These are phyloP conservation scores for Trichoderma oligosporum DNA, from an alignment of 2,329 filamentous ascomycete species.

Conservation along the genomic window DNA sequence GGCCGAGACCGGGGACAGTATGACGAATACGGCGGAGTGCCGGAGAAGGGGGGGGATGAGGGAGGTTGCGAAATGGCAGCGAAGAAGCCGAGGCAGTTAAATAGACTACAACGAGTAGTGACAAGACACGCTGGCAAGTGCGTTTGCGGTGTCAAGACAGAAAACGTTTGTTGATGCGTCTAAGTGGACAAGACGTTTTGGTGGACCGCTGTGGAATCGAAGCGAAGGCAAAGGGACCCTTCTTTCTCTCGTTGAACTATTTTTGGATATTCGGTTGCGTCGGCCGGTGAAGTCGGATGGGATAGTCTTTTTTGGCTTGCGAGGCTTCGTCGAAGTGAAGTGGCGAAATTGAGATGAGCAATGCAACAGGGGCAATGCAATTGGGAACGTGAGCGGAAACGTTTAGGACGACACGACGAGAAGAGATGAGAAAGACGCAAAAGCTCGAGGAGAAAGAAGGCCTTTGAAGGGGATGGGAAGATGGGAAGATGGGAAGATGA, in stretches of 20 bases:
- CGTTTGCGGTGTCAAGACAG: neutral
- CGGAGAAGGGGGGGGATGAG: neutral
- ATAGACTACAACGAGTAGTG: conserved; percentile 9
- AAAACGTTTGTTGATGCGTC: neutral
- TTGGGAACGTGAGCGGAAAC: conserved; percentile 23
- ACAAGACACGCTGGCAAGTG: conserved; percentile 1
- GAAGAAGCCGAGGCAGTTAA: conserved; percentile 7
- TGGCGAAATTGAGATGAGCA: conserved; percentile 25
- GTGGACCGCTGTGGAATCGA: neutral
- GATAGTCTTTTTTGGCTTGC: conserved; percentile 15
- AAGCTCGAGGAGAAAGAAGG: conserved; percentile 38
- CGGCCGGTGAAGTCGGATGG: conserved; percentile 22
- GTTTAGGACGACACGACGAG: neutral
- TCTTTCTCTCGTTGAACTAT: conserved; percentile 34
- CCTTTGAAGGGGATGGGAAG: conserved; percentile 31
- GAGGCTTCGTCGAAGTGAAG: conserved; percentile 24
- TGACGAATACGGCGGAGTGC: conserved; percentile 11
- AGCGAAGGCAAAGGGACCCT: conserved; percentile 24
- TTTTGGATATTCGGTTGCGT: conserved; percentile 16
- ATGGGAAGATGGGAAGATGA: conserved; percentile 29
- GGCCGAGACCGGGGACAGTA: conserved; percentile 20
- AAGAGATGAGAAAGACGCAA: conserved; percentile 25
- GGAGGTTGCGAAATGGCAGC: neutral
- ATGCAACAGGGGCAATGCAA: conserved; percentile 22
- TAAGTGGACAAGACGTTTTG: neutral